These are phyloP conservation scores for Adansonia digitata DNA, from an alignment of 345 rosid species.

Conservation along the genomic window DNA sequence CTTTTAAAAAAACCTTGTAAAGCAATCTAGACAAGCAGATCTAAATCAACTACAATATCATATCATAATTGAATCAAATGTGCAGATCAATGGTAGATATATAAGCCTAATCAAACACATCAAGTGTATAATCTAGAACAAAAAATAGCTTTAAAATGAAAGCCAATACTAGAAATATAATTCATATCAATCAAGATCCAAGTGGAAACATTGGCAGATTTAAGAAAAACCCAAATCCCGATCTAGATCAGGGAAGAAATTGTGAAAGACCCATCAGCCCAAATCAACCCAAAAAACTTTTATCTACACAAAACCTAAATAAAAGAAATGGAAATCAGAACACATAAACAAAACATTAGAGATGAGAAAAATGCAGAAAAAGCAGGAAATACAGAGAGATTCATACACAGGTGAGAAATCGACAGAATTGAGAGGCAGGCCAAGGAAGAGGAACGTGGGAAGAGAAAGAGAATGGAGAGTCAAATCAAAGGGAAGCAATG, in stretches of 20 bases:
- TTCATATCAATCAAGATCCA: not conserved
- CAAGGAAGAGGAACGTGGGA: not conserved
- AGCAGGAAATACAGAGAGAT: not conserved
- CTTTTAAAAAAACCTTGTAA: not conserved
- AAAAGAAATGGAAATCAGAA: not conserved
- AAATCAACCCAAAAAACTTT: not conserved
- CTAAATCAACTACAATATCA: not conserved
- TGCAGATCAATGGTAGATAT: not conserved
- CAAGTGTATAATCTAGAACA: not conserved
- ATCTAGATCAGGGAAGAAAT: constrained; percentile 9
- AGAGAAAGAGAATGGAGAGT: not conserved
- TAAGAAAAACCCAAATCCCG: constrained; percentile 17
- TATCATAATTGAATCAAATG: not conserved
- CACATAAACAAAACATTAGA: not conserved
- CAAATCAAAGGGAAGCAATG: not conserved
- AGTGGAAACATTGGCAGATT: not conserved
- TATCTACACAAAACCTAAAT: not conserved
- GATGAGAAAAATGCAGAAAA: not conserved
- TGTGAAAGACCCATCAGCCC: not conserved
- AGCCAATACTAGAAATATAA: not conserved
- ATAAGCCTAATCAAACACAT: not conserved
- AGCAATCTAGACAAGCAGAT: not conserved
- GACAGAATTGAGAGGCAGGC: not conserved
- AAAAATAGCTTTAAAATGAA: not conserved
- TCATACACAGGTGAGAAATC: not conserved